A percentile compares a stretch with the other conserved stretches of the same genome.
These are phyloP conservation scores for Didymella exigua DNA, from an alignment of 2,329 filamentous ascomycete species.

Conservation along the genomic window DNA sequence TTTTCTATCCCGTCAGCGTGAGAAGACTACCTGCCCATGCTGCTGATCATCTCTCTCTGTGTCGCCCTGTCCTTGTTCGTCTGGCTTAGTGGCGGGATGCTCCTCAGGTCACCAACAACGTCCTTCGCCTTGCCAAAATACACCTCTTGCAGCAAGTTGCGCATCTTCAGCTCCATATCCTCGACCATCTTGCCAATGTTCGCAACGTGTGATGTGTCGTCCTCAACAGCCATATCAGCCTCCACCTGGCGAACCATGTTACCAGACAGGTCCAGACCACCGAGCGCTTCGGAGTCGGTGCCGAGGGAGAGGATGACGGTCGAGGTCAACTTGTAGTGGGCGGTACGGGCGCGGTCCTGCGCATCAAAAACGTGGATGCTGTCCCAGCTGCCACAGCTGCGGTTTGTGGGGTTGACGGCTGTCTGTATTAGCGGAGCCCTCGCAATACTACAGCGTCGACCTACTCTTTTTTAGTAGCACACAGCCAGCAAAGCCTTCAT, in stretches of 20 bases:
- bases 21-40: conserved; percentile 48
- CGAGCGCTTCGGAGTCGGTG: conserved; percentile 69
- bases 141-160: conserved; percentile 95
- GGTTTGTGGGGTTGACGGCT: conserved; percentile 70
- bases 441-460: conserved; percentile 30
- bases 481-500: conserved; percentile 96
- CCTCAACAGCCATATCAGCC: conserved; percentile 85
- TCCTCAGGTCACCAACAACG: conserved; percentile 92
- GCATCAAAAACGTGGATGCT: conserved; percentile 99
- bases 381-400: conserved; percentile 86
- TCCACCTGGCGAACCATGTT: conserved; percentile 99
- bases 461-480: conserved; percentile 92
- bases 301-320: conserved; percentile 93
- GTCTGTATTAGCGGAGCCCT: conserved; percentile 26
- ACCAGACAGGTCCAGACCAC: conserved; percentile 88
- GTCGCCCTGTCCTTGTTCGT: conserved; percentile 81
- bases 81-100: conserved; percentile 83
- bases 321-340: conserved; percentile 96
- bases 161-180: conserved; percentile 99
- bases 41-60: conserved; percentile 83
- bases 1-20: neutral
- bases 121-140: conserved; percentile 99
- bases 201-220: conserved; percentile 90
- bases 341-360: conserved; percentile 85
- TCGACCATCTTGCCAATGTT: conserved; percentile 92